A percentile compares a stretch with the other conserved stretches of the same genome.
Evolutionary conservation across 2,329 filamentous ascomycete species (phyloP).

Genomic region (Penicillium sumatraense): DNA sequence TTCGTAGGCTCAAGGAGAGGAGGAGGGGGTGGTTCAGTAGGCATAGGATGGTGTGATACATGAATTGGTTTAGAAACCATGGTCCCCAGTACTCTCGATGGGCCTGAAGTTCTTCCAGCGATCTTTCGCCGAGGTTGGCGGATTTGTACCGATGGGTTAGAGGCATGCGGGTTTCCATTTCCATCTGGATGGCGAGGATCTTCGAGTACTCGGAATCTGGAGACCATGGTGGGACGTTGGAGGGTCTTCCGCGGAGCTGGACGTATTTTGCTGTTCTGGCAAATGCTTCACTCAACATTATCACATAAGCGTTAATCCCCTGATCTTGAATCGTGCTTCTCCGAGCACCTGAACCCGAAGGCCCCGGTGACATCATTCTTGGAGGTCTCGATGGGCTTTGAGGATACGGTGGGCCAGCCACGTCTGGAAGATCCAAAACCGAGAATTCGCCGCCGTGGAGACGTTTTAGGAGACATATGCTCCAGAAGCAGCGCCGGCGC

Average conservation of each 20-base stretch:
- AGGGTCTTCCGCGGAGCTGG: conserved; percentile 49
- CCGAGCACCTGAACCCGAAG: conserved; percentile 22
- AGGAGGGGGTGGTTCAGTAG: conserved; percentile 61
- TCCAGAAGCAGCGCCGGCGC: conserved; percentile 47
- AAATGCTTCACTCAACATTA: conserved; percentile 54
- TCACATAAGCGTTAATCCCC: conserved; percentile 54
- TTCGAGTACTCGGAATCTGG: conserved; percentile 58
- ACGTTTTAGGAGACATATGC: conserved; percentile 49
- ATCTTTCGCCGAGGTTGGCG: conserved; percentile 51
- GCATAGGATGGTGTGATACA: conserved; percentile 59
- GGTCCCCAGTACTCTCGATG: conserved; percentile 59
- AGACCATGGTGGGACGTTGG: conserved; percentile 53
- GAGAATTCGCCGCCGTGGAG: conserved; percentile 50
- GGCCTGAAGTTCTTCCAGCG: conserved; percentile 47
- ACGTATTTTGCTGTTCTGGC: conserved; percentile 55
- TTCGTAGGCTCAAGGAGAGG: conserved; percentile 57
- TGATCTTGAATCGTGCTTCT: conserved; percentile 38
- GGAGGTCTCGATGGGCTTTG: conserved; percentile 39
- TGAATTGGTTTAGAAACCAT: conserved; percentile 57
- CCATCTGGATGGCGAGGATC: conserved; percentile 57
- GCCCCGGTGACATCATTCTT: conserved; percentile 26
- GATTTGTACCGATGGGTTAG: conserved; percentile 57
- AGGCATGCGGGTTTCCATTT: conserved; percentile 57
- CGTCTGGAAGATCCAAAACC: conserved; percentile 43
- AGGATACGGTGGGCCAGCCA: conserved; percentile 44